These are phyloP conservation scores for Pigoraptor vietnamica DNA, from an alignment of 78 protist species.

Conservation along the genomic window DNA sequence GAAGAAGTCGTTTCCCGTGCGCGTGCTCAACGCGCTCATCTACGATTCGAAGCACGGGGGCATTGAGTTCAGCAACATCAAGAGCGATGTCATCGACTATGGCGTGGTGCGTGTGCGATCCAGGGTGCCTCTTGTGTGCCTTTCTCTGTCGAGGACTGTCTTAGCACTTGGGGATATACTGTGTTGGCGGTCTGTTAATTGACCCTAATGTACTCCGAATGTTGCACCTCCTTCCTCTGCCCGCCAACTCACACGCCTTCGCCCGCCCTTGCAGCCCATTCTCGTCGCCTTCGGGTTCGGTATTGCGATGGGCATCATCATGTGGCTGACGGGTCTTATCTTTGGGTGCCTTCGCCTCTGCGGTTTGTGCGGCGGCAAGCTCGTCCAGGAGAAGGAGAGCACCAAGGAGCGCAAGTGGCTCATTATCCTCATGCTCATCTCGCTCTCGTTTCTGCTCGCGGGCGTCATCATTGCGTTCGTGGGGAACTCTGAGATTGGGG, in stretches of 20 bases:
- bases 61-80: not conserved
- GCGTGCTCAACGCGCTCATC: not conserved
- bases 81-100: not conserved
- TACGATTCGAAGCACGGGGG: not conserved
- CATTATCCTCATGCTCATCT: not conserved
- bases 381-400: not conserved
- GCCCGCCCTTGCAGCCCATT: not conserved
- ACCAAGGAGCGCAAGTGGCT: not conserved
- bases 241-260: too few relatives aligned
- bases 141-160: not conserved
- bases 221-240: too few relatives aligned
- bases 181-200: too few relatives aligned
- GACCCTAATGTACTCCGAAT: too few relatives aligned
- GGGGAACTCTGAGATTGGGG: not conserved
- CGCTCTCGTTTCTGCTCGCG: not conserved
- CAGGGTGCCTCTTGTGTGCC: not conserved
- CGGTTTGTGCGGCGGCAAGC: not conserved
- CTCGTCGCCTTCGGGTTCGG: not conserved
- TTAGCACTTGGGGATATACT: too few relatives aligned
- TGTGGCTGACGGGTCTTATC: not conserved
- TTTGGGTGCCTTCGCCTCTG: not conserved
- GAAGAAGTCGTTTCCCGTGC: not conserved
- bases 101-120: not conserved
- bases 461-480: not conserved
- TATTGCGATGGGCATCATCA: not conserved